Evolutionary conservation across 1,139 yeast genomes (phyloP).

Genomic region (Debaryomycetaceae sp.): DNA sequence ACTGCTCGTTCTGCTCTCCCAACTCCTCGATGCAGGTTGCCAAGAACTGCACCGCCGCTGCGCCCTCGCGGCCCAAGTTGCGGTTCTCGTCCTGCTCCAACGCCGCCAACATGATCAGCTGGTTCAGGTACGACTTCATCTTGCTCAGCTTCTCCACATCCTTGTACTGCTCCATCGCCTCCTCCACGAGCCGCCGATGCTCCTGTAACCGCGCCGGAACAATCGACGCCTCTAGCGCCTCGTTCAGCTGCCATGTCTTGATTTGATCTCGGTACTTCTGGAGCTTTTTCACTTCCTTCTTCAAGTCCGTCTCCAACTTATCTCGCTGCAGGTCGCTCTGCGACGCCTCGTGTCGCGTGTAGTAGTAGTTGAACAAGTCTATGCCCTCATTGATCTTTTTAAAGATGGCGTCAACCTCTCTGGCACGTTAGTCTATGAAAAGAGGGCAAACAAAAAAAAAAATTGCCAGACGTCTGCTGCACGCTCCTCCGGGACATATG

Average conservation of each 20-base stretch:
- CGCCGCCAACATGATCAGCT: conserved; percentile 44
- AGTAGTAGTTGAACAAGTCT: conserved; percentile 60
- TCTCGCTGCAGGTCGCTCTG: conserved; percentile 92
- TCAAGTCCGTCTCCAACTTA: conserved; percentile 86
- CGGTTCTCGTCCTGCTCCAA: conserved; percentile 24
- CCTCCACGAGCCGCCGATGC: conserved; percentile 40
- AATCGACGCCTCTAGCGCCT: conserved; percentile 40
- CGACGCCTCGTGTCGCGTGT: conserved; percentile 53
- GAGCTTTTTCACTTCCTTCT: conserved; percentile 91
- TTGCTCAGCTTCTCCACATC: conserved; percentile 44
- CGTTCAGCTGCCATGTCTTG: conserved; percentile 74
- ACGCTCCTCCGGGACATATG: background rate
- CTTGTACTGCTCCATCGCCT: conserved; percentile 47
- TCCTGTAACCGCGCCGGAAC: conserved; percentile 37
- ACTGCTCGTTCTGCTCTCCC: conserved; percentile 30
- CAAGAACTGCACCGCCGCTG: conserved; percentile 31
- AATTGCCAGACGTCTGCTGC: too few relatives aligned
- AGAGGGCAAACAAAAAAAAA: background rate
- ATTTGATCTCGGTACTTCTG: conserved; percentile 95
- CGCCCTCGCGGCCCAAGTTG: conserved; percentile 31
- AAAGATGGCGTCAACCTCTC: conserved; percentile 91
- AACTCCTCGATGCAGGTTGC: conserved; percentile 28
- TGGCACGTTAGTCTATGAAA: conserved; percentile 11
- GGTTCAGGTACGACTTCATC: conserved; percentile 45
- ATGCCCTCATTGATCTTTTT: conserved; percentile 95